Evolutionary conservation across 495 filamentous ascomycete genomes (phyloP), one percentile per base, ranked within the genome.

Genomic region (Delitschia confertaspora): DNA sequence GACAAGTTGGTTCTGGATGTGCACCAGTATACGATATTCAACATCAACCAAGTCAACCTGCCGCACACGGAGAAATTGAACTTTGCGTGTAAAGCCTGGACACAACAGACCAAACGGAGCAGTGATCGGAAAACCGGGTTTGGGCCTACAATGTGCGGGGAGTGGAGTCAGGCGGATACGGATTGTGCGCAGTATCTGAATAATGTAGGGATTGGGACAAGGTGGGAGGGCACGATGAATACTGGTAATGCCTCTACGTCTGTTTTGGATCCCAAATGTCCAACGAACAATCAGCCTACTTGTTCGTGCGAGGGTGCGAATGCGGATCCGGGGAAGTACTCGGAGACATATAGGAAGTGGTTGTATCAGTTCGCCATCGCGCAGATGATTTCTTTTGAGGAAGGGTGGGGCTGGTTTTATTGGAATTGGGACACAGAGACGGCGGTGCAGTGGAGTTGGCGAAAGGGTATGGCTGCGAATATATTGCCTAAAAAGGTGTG

Each of bases 91-190:
- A 64, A 69, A 9, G 84, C 74, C 38, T 99, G 93, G 93, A 79
- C 79, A 3, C 55, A 73, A 42, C 88, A 95, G 75, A 76, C 86
- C 33, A 46, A 70, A 43, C 64, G 69, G 36, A 82, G 79, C 60
- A 78, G 85, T 64, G 71, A 80, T 62, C 78, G 71, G 1, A 60
- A 71, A 10, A 84, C 79, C 6, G 93, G 91, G 27, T 99, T 88
- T 71, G 93, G 93, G 0, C 91, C 91, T 4, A 95, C 88, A n/a
- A 78, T 96, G 39, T 85, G 89, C 60, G 93, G 89, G 55, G 93
- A 99, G 72, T 99, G 88, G 86, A 86, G 81, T 3, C 91, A 96
- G 71, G 89, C 93, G 31, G 93, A 99, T 60, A 96, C 93, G 9
- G 93, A 99, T 66, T 99, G 93, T 67, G 77, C 86, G 2, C 49